Evolutionary conservation across 495 filamentous ascomycete species (phyloP), one percentile per base, ranked within the genome.

Genomic region (Tuber aestivum): DNA sequence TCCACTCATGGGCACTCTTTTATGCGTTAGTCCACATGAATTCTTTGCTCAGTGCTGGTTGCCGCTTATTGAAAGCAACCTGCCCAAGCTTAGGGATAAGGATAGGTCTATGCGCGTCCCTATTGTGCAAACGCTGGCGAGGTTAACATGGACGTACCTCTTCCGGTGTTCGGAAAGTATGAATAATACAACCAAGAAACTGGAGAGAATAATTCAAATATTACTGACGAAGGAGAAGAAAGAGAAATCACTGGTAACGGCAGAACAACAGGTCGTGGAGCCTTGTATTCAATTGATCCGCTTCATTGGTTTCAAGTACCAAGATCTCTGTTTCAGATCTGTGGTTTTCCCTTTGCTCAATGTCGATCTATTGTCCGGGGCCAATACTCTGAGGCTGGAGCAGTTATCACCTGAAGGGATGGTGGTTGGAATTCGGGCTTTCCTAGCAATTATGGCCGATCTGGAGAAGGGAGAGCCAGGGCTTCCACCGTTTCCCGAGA

Each of bases 271-370:
- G 20, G 91, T 94, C 76, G 91, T 91, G 3, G 95, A 98, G 41
- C 96, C 95, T 18, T 84, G 97, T 76, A 93, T 97, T 71, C 93
- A 98, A 77, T 89, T 98, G 65, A 94, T 97, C 78, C 90, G 96
- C 65, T 95, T 97, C 84, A 95, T 98, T 82, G 96, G 95, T 16
- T 97, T 91, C 84, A 95, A 93, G 82, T 89, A 97, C 81, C 95
- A 94, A 48, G 95, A 98, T 78, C 90, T 95, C 70, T 97, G 94
- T 83, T 97, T 98, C 84, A 89, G 90, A 77, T 93, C 86, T 72
- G 93, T 98, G 73, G 92, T 99, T 32, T 99, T 97, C 82, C 95
- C 95, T 14, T 84, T 99, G 71, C 91, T 99, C 79, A 97, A 97
- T 82, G 92, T 93, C 10, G 95, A 99, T 56, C 85, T 93, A 42